phyloP scores from a whole-genome alignment of 345 rosid species.

The rapeseed (Brassica napus) region Da-Ae NC_063445.1:3312501-3313000 shows the following conservation, averaged over 20 bases:
- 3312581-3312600: constrained; percentile 80
- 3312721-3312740: background rate
- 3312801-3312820: constrained; percentile 96
- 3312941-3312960: background rate
- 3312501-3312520: too few relatives aligned
- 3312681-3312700: too few relatives aligned
- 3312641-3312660: constrained; percentile 93
- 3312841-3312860: constrained; percentile 55
- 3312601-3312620: constrained; percentile 87
- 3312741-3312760: background rate
- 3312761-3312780: constrained; percentile 64
- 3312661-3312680: constrained; percentile 52
- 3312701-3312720: too few relatives aligned
- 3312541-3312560: too few relatives aligned
- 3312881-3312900: background rate
- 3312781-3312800: constrained; percentile 85
- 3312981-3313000: background rate
- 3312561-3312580: constrained; percentile 54
- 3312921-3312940: background rate
- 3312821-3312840: constrained; percentile 98
- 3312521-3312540: too few relatives aligned
- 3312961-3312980: background rate
- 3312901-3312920: constrained; percentile 6
- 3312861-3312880: background rate
- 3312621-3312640: constrained; percentile 98